phyloP scores from a whole-genome alignment of 768 basidiomycete genomes.

The Panellus pusillus region DNA sequence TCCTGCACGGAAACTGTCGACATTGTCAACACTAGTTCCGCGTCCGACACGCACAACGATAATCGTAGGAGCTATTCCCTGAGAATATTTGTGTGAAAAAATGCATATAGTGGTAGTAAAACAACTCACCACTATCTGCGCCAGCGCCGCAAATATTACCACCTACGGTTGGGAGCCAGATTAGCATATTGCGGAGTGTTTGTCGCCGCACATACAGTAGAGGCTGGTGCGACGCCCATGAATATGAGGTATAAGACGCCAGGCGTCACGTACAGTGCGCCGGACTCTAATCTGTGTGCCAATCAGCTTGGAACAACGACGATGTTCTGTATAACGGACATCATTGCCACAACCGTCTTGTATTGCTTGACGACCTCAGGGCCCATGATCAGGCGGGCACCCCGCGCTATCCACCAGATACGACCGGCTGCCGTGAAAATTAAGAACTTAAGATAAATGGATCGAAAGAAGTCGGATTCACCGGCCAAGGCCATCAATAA shows the following conservation, averaged over 20 bases:
- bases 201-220: constrained; percentile 1
- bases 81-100: background rate
- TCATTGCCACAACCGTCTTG: constrained; percentile 27
- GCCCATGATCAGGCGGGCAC: constrained; percentile 26
- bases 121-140: constrained; percentile 13
- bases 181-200: background rate
- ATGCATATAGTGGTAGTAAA: background rate
- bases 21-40: constrained; percentile 10
- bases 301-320: background rate
- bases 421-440: constrained; percentile 26
- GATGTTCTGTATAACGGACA: constrained; percentile 21
- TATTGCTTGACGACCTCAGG: constrained; percentile 23
- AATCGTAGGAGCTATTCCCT: constrained; percentile 20
- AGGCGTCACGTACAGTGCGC: constrained; percentile 10
- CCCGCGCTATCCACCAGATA: constrained; percentile 32
- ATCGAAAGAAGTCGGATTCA: background rate
- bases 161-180: background rate
- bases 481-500: constrained; percentile 26
- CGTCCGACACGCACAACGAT: constrained; percentile 17
- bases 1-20: constrained; percentile 12
- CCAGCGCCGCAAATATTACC: constrained; percentile 10
- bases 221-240: background rate
- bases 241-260: constrained; percentile 14
- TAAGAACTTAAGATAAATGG: background rate
- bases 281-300: constrained; percentile 13